Evolutionary conservation across 2,329 filamentous ascomycete species (phyloP), one percentile per base, ranked within the genome.

Genomic region (Aspergillus fumigatiaffinis): DNA sequence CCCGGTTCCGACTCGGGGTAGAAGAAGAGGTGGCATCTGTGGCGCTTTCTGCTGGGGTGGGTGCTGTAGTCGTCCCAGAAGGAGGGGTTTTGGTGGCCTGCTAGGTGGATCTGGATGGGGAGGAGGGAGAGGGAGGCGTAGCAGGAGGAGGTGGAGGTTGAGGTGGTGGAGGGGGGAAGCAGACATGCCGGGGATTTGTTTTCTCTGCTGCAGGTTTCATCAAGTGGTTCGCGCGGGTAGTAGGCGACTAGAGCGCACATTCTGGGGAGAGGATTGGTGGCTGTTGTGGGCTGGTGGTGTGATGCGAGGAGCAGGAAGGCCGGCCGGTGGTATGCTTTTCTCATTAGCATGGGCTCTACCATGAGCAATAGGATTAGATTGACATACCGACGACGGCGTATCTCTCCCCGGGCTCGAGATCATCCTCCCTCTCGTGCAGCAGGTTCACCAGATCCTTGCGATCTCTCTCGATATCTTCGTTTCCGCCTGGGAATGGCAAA

Each of bases 351-450:
- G 54, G 50, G 47, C 52, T 38, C 14, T 17, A n/a, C n/a, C n/a
- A n/a, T n/a, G n/a, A n/a, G n/a, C n/a, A n/a, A n/a, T n/a, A n/a
- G n/a, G n/a, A n/a, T n/a, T n/a, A n/a, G n/a, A n/a, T n/a, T n/a
- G n/a, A n/a, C n/a, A 59, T 79, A 86, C 83, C 82, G 69, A 86
- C 79, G 63, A 87, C 80, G 4, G 81, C 84, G 72, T 84, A 87
- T 53, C 80, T 77, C 70, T 85, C 83, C 23, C 76, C 77, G 2
- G 76, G 69, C 42, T 84, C 83, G 49, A 85, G 77, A 25, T 77
- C 76, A 61, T 84, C 81, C 51, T 80, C 79, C 51, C 80, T 69
- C 51, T 76, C 72, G 54, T 84, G 78, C 49, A 86, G 67, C 21
- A 73, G 72, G 47, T 80, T 77, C 49, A 78, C 76, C 54, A 81